Percentiles rank a stretch among this genome's conserved stretches.
Conservation (phyloP, 2,329 filamentous ascomycete species). For the Saccharata proteae region DNA sequence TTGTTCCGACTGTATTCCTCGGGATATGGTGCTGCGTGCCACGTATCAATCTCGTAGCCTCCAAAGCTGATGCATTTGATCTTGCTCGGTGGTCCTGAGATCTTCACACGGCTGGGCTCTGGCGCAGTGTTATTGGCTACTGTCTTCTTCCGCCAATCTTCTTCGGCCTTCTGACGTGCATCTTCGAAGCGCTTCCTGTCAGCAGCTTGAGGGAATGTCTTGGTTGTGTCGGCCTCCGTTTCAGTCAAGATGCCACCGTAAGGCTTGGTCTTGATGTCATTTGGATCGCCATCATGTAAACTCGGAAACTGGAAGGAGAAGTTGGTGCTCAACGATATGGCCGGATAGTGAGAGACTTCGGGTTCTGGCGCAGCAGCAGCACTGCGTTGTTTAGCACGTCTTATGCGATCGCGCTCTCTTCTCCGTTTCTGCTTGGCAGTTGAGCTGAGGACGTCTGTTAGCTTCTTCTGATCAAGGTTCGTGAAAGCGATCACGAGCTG, state of each 20-base stretch:
- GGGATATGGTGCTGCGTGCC: constrained; percentile 96
- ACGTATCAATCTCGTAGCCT: constrained; percentile 95
- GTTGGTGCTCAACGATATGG: constrained; percentile 53
- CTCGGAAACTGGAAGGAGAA: constrained; percentile 79
- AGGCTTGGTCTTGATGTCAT: constrained; percentile 83
- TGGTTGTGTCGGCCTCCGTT: constrained; percentile 78
- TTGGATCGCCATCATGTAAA: constrained; percentile 81
- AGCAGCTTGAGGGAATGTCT: constrained; percentile 66
- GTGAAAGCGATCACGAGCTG: constrained; percentile 7
- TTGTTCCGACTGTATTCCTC: constrained; percentile 96
- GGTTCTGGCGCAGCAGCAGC: constrained; percentile 20
- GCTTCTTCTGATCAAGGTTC: constrained; percentile 4
- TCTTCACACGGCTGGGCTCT: constrained; percentile 55
- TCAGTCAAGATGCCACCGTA: constrained; percentile 91
- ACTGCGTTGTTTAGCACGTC: constrained; percentile 31
- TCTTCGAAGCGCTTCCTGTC: constrained; percentile 83
- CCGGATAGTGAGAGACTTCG: constrained; percentile 42
- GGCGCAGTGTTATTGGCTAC: constrained; percentile 53
- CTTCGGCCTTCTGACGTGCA: constrained; percentile 80
- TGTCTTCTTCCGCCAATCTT: constrained; percentile 69
- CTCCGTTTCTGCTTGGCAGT: constrained; percentile 39
- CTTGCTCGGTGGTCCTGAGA: constrained; percentile 79
- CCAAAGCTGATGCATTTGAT: constrained; percentile 99
- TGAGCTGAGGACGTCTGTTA: constrained; percentile 6
- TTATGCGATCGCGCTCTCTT: constrained; percentile 31